These are phyloP conservation scores for Hypoxylon sp. DNA, from an alignment of 2,329 filamentous ascomycete genomes.

Conservation along the genomic window DNA sequence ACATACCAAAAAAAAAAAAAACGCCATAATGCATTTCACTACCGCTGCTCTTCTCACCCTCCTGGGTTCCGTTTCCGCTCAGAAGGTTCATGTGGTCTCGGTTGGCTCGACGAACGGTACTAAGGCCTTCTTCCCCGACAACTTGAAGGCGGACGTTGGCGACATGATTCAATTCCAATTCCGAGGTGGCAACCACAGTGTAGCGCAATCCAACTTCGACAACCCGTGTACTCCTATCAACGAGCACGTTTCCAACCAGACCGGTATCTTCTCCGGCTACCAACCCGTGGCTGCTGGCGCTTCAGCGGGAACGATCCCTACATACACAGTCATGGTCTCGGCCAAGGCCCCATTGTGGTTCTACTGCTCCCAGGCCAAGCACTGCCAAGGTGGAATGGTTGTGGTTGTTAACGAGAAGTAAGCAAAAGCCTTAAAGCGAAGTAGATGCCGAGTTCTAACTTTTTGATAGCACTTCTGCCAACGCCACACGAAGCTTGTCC, in stretches of 20 bases:
- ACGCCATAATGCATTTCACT: conserved; percentile 62
- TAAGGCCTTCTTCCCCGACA: conserved; percentile 72
- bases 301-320: conserved; percentile 62
- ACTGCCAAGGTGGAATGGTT: conserved; percentile 79
- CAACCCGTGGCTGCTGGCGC: conserved; percentile 66
- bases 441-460: conserved; percentile 19
- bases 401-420: conserved; percentile 81
- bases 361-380: conserved; percentile 77
- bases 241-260: conserved; percentile 56
- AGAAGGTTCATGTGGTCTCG: conserved; percentile 68
- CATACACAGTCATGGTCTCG: conserved; percentile 76
- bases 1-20: conserved; percentile 29
- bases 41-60: conserved; percentile 58
- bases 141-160: conserved; percentile 69
- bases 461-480: conserved; percentile 55
- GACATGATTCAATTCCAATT: conserved; percentile 74
- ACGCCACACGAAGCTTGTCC: conserved; percentile 60
- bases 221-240: conserved; percentile 71
- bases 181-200: conserved; percentile 75
- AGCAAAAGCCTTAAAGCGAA: conserved; percentile 43
- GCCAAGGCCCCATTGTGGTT: conserved; percentile 78
- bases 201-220: conserved; percentile 80
- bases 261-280: conserved; percentile 72
- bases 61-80: conserved; percentile 52
- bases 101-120: conserved; percentile 66